phyloP scores from a whole-genome alignment of 352 stramenopile genomes.

The Globisporangium lucens region DNA sequence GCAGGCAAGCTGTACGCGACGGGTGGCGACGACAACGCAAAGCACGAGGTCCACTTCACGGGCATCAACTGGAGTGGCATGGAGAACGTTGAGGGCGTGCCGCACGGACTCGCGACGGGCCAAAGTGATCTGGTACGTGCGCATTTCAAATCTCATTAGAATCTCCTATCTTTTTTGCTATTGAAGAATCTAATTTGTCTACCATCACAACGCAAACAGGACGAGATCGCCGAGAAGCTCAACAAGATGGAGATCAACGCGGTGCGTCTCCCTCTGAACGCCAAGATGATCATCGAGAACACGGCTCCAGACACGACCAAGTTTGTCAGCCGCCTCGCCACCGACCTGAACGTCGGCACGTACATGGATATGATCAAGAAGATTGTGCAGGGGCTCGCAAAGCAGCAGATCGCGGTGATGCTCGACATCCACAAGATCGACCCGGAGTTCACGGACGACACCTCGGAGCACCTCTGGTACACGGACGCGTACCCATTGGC shows the following conservation, averaged over 20 bases:
- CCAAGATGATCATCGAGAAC: constrained; percentile 81
- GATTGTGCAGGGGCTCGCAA: constrained; percentile 75
- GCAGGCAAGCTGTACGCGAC: constrained; percentile 65
- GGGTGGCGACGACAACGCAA: constrained; percentile 40
- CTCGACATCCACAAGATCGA: constrained; percentile 87
- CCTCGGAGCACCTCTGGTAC: constrained; percentile 77
- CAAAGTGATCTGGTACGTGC: constrained; percentile 51
- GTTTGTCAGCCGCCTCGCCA: constrained; percentile 60
- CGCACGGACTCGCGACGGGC: constrained; percentile 64
- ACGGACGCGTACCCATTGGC: constrained; percentile 47
- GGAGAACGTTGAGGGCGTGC: constrained; percentile 78
- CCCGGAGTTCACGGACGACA: constrained; percentile 62
- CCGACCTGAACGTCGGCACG: constrained; percentile 59
- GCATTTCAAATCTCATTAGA: not conserved
- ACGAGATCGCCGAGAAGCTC: constrained; percentile 59
- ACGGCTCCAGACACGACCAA: constrained; percentile 52
- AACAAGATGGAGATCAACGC: constrained; percentile 69
- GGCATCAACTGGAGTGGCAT: constrained; percentile 88
- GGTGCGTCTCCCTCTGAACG: constrained; percentile 75
- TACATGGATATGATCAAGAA: constrained; percentile 87
- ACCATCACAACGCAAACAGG: constrained; percentile 15
- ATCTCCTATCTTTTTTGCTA: not conserved
- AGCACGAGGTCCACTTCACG: constrained; percentile 72
- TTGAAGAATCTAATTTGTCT: not conserved
- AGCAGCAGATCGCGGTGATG: constrained; percentile 77